These are phyloP conservation scores for Nitzschia sp. DNA, from an alignment of 108 stramenopile species.

Conservation along the genomic window DNA sequence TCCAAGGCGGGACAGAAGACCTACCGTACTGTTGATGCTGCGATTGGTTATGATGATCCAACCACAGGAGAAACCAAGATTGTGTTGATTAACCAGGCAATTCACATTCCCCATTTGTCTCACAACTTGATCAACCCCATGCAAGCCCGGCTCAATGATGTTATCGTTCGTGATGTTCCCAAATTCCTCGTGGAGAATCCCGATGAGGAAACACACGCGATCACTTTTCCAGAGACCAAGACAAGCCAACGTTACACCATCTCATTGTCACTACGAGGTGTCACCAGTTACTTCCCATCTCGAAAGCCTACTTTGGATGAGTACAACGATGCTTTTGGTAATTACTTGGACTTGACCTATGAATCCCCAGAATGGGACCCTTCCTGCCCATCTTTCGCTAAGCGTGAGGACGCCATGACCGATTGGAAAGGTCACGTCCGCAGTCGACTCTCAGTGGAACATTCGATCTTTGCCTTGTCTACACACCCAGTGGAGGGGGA, in stretches of 20 bases:
- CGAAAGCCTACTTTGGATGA: slow-evolving; percentile 17
- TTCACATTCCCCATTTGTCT: slow-evolving; percentile 35
- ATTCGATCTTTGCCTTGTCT: too few relatives aligned
- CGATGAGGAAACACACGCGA: slow-evolving; percentile 9
- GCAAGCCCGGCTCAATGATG: slow-evolving; percentile 24
- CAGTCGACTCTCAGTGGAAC: too few relatives aligned
- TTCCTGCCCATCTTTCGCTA: too few relatives aligned
- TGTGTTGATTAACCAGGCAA: slow-evolving; percentile 28
- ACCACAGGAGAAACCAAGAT: slow-evolving; percentile 1
- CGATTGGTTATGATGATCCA: slow-evolving; percentile 24
- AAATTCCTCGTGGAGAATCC: slow-evolving; percentile 24
- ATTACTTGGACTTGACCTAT: too few relatives aligned
- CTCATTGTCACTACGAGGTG: slow-evolving; percentile 17
- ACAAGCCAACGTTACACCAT: slow-evolving; percentile 5
- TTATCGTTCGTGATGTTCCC: slow-evolving; percentile 29
- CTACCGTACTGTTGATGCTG: slow-evolving; percentile 27
- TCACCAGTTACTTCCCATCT: slow-evolving; percentile 31
- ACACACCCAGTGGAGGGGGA: too few relatives aligned
- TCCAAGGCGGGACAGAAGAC: neutral
- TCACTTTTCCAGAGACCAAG: slow-evolving; percentile 17
- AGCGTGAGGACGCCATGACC: too few relatives aligned
- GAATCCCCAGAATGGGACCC: too few relatives aligned
- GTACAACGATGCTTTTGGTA: too few relatives aligned
- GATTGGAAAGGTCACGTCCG: too few relatives aligned
- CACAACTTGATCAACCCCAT: slow-evolving; percentile 43